Evolutionary conservation across 2,329 filamentous ascomycete genomes (phyloP), one percentile per base, ranked within the genome.

Genomic region (Tolypocladium endophyticum): DNA sequence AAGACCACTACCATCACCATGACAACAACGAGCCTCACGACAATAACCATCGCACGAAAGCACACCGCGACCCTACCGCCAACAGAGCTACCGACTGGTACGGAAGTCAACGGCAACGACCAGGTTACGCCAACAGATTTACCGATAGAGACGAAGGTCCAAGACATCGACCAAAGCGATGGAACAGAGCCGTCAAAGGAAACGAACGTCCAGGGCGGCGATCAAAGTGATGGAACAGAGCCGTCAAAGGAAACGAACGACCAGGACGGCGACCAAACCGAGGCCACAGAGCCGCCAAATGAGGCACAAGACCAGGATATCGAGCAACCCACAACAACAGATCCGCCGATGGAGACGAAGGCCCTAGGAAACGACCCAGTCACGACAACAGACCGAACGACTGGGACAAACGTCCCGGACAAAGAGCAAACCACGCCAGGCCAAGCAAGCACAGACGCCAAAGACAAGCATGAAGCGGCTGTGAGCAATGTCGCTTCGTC

Each of bases 1-100:
- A 59, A 65, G 28, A 68, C 66, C 11, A 68, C 64, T 9, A 63
- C 64, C 9, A 56, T 63, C 8, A 70, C 64, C 4, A 67, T 52
- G 12, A 67, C 63, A 7, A 61, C 7, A 45, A 62, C 58, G 18
- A 55, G 18, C 18, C 53, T 28, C 11, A 61, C 62, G 2, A 66
- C 65, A 4, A 55, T 66, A 8, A 62, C 56, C 12, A 33, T 59
- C 18, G 62, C 60, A 16, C 62, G 61, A 25, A 65, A 61, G 20
- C 54, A 56, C 35, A 64, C 63, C 11, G 30, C 20, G 12, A 54
- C 30, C 30, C 7, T 12, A 23, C 20, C 50, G 9, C 5, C 39
- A 43, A 9, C 39, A 43, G 39, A 43, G 4, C 20, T 43, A n/a
- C 39, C 39, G 18, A 43, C 7, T 1, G 39, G n/a, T 9, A 43